Base-by-base conservation (phyloP, 108 stramenopile species). In the Skeletonema tropicum region DNA sequence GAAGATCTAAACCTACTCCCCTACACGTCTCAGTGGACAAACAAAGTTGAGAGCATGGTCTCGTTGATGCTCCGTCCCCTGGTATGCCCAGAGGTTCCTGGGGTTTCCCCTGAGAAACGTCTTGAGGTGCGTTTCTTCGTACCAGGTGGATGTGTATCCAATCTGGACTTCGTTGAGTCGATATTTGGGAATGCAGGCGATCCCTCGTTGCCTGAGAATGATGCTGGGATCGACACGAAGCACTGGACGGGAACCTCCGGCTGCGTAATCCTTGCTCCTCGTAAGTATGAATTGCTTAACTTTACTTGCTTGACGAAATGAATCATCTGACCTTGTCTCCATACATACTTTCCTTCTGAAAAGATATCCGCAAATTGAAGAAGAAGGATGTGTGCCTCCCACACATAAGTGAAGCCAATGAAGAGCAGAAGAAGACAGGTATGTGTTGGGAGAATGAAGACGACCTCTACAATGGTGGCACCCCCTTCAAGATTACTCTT, bases 141-240 rank as follows among this genome's bases (percentile, higher is more conserved):
- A 64, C 86, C 86, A 9, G 86, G 86, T 32, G 76, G 83, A 13
- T 84, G 86, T 63, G 86, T 87, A 6, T 71, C 86, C 55, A 87
- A 87, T 57, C 39, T 87, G 10, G 86, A 87, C 68, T 87, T 87
- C 60, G 83, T 87, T 0, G 86, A 87, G 65, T 45, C 52, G 17
- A 84, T 87, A 15, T 87, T 87, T 64, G 86, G 86, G 0, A 87
- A 87, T 69, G 86, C 64, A 48, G 86, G 86, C 58, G 86, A 87
- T 73, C 86, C 86, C 2, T 62, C 41, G 41, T 57, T 87, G 32
- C 86, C 86, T 6, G 86, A 87, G 63, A 87, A 87, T 36, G 86
- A 87, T 64, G 76, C 80, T 31, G 86, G 83, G 14, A 45, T 87
- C 45, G 86, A 87, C 57, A 81, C 79, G 15, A 62, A 67, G 9